Evolutionary conservation across 805 yeast species (phyloP).

Genomic region (Pichia membranifaciens): DNA sequence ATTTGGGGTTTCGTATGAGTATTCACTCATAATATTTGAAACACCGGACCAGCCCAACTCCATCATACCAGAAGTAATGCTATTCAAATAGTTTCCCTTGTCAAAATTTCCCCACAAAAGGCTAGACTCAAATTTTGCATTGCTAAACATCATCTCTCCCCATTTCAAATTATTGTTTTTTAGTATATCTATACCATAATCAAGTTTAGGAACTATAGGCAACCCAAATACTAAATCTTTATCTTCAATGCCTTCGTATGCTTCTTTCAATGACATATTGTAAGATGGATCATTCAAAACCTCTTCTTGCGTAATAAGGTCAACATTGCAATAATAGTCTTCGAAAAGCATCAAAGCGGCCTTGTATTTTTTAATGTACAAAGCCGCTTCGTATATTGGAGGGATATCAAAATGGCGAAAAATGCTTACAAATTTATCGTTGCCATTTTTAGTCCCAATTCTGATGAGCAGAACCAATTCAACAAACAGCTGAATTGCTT

Average conservation of each 20-base stretch:
- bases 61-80: slow-evolving; percentile 36
- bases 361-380: slow-evolving; percentile 31
- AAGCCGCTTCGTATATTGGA: slow-evolving; percentile 30
- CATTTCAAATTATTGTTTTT: slow-evolving; percentile 25
- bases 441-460: slow-evolving; percentile 31
- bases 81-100: not conserved
- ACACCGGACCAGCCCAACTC: slow-evolving; percentile 52
- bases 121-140: slow-evolving; percentile 50
- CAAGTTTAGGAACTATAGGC: slow-evolving; percentile 51
- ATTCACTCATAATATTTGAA: slow-evolving; percentile 36
- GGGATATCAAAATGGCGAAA: slow-evolving; percentile 29
- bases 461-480: slow-evolving; percentile 34
- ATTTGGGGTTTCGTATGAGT: slow-evolving; percentile 5
- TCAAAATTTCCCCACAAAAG: slow-evolving; percentile 10
- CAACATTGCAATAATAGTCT: slow-evolving; percentile 29
- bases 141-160: slow-evolving; percentile 42
- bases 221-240: slow-evolving; percentile 61
- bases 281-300: slow-evolving; percentile 1
- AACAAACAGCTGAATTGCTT: slow-evolving; percentile 21
- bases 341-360: slow-evolving; percentile 46
- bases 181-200: slow-evolving; percentile 42
- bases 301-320: not conserved
- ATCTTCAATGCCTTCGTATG: slow-evolving; percentile 54
- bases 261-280: slow-evolving; percentile 21
- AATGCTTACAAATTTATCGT: slow-evolving; percentile 25